Conservation (phyloP, 2,329 filamentous ascomycete species). For the Pseudocercospora pini-densiflorae region DNA sequence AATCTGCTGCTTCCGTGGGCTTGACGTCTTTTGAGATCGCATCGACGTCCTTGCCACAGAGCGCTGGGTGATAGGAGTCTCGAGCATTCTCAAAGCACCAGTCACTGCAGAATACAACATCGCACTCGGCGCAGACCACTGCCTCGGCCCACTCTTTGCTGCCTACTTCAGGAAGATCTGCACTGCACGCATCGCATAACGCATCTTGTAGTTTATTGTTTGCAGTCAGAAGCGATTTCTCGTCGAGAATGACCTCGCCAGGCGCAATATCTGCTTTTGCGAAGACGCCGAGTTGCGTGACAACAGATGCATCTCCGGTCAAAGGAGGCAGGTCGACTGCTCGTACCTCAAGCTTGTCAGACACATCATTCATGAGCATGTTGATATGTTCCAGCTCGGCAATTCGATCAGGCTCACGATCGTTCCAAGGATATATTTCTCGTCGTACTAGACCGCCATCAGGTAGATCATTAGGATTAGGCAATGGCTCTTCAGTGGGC, state of each 20-base stretch:
- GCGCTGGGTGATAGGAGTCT: conserved; percentile 60
- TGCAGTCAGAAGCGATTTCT: conserved; percentile 85
- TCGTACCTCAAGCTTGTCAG: conserved; percentile 80
- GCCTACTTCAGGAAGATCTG: conserved; percentile 61
- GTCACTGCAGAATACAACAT: conserved; percentile 65
- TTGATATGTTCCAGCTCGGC: conserved; percentile 71
- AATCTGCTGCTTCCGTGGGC: conserved; percentile 62
- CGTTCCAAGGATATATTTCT: conserved; percentile 68
- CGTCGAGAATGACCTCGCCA: conserved; percentile 76
- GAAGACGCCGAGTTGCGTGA: conserved; percentile 86
- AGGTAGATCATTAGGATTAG: conserved; percentile 55
- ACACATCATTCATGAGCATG: conserved; percentile 66
- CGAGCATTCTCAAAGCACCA: conserved; percentile 61
- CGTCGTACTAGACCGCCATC: conserved; percentile 71
- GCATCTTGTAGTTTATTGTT: conserved; percentile 86
- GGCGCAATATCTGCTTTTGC: conserved; percentile 79
- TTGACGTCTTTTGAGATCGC: conserved; percentile 63
- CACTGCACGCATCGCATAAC: conserved; percentile 87
- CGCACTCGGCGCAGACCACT: conserved; percentile 59
- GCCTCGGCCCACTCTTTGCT: conserved; percentile 30
- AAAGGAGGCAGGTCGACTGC: conserved; percentile 77
- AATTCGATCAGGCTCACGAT: conserved; percentile 63
- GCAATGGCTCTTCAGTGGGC: conserved; percentile 9
- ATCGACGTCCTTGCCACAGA: conserved; percentile 61
- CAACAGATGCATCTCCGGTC: conserved; percentile 41